Base-by-base conservation (phyloP, 768 basidiomycete species). In the Kwoniella botswanensis region DNA sequence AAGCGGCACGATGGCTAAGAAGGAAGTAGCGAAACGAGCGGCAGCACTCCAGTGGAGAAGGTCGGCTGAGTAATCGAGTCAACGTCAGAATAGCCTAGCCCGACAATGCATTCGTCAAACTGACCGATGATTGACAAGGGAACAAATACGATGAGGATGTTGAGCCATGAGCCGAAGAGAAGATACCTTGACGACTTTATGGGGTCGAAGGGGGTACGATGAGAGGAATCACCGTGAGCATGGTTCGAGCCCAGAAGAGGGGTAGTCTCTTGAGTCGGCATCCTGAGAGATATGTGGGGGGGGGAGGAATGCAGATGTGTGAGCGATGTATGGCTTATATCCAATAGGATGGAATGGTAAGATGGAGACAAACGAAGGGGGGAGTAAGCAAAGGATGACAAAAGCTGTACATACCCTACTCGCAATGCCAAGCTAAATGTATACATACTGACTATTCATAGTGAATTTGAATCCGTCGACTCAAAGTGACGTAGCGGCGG, bases 1-100 rank as follows among this genome's bases (percentile, higher is more conserved):
- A 35, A 97, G 87, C 29, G 94, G 94, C 85, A 95, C 92, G 83
- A 95, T 91, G 75, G 94, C 89, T 6, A 92, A 88, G 66, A 90
- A 74, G 13, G 91, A 92, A 81, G 92, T 88, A 69, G 88, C 85
- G 81, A 94, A 91, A 84, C 89, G 91, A 62, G 75, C 76, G 56
- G 71, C 74, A 26, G 80, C 80, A 53, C 73, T 72, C 81, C 81
- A 84, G 53, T 73, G 65, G 17, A 81, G 71, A 22, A 43, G 41
- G 15, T 83, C 81, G 71, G 79, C 82, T 83, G 53, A 9, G 5
- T 5, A 35, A 35, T 50, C 10, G 12, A 4, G 57, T 42, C 42
- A 24, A 55, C 11, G 54, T 22, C 15, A 21, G 54, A 55, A 63
- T 21, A 22, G 64, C 35, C 35, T 35, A 35, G 35, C 35, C 35